Evolutionary conservation across 2,329 filamentous ascomycete species (phyloP), one percentile per base, ranked within the genome.

Genomic region (Colletotrichum sublineola): DNA sequence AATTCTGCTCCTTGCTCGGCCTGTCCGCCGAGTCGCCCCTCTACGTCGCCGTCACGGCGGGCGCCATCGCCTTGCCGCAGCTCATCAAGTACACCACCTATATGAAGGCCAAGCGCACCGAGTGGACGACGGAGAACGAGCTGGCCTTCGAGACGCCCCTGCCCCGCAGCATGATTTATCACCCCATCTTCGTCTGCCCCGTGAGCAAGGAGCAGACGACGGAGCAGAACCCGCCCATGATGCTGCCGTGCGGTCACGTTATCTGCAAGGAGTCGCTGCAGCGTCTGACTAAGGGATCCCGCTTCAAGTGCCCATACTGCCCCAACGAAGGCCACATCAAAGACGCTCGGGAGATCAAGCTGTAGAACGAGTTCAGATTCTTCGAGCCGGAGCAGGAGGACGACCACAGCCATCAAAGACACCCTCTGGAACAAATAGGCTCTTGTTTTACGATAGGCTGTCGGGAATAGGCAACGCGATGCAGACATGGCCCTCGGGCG

Each of bases 241-340:
- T 98, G 89, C 91, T 99, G 79, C 93, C 94, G 0, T 99, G 96
- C 79, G 96, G 96, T 7, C 96, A 99, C 83, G 96, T 98, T 64
- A 92, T 99, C 72, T 95, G 95, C 24, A 89, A 91, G 75, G 95
- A 98, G 78, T 95, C 92, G 44, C 84, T 99, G 63, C 90, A 93
- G 73, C 91, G 91, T 78, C 86, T 98, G 53, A 91, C 91, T 67
- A 97, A 97, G 82, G 92, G 92, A 0, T 88, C 86, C 53, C 86
- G 92, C 72, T 97, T 97, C 86, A 99, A 99, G 82, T 99, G 96
- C 78, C 96, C 96, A 0, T 99, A 99, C 80, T 99, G 96, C 79
- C 96, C 96, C 0, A 90, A 85, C 40, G 96, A 98, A 82, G 94
- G 94, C 57, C 87, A 92, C 75, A 85, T 93, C 1, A 91, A 90